Percentiles rank a stretch among this genome's conserved stretches.
These are phyloP conservation scores for Globisporangium rhizosaccharum DNA, from an alignment of 352 stramenopile species.

Conservation along the genomic window DNA sequence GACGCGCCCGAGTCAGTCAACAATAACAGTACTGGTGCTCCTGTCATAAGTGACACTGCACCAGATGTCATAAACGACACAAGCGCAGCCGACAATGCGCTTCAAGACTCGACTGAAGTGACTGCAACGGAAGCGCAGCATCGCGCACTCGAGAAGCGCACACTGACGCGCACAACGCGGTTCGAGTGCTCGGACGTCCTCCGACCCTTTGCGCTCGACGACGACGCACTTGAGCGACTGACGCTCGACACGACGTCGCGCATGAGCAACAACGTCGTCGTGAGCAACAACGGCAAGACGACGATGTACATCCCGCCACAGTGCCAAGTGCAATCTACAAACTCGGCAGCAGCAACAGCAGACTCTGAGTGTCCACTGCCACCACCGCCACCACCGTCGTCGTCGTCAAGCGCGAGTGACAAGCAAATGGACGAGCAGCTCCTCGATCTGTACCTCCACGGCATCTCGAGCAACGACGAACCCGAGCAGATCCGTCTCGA, in stretches of 20 bases:
- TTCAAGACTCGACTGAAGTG: slow-evolving; percentile 15
- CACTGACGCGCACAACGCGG: slow-evolving; percentile 14
- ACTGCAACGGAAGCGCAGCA: slow-evolving; percentile 8
- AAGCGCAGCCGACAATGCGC: neutral
- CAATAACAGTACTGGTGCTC: neutral
- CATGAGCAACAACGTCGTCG: slow-evolving; percentile 19
- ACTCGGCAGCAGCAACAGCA: slow-evolving; percentile 4
- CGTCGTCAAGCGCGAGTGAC: slow-evolving; percentile 14
- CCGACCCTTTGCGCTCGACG: no score
- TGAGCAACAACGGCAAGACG: slow-evolving; percentile 34
- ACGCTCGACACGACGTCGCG: neutral
- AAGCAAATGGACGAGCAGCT: slow-evolving; percentile 52
- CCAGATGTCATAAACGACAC: neutral
- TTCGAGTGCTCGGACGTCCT: slow-evolving; percentile 20
- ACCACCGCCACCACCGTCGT: neutral
- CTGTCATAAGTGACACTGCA: no score
- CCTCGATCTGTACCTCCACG: slow-evolving; percentile 49
- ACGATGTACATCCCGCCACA: slow-evolving; percentile 46
- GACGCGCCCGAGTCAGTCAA: neutral
- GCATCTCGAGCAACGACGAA: slow-evolving; percentile 33
- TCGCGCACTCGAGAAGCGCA: slow-evolving; percentile 9
- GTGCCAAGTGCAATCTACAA: slow-evolving; percentile 6
- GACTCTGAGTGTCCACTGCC: neutral
- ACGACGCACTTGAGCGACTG: slow-evolving; percentile 8
- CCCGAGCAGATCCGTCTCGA: neutral